These are phyloP conservation scores for Plasmodium cynomolgi DNA, from an alignment of 169 alveolate species.

Conservation along the genomic window DNA sequence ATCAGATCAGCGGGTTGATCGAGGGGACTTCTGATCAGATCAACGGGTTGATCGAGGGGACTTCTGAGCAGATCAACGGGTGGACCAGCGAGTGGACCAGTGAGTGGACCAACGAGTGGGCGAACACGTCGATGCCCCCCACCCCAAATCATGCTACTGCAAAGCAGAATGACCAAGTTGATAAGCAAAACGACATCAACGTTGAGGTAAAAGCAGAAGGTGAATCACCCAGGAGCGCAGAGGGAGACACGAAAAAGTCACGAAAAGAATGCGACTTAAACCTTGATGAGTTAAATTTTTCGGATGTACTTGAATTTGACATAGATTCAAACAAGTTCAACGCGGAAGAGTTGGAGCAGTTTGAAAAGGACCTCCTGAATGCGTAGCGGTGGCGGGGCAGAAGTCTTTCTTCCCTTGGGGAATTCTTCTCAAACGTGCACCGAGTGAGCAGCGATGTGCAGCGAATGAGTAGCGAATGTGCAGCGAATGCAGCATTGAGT, in stretches of 20 bases:
- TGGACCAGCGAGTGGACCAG: too few relatives aligned
- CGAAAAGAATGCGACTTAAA: conserved; percentile 13
- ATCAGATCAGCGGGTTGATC: too few relatives aligned
- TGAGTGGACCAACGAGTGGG: not conserved
- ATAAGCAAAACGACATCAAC: not conserved
- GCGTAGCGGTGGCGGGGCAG: not conserved
- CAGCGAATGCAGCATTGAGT: too few relatives aligned
- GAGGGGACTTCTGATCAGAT: too few relatives aligned
- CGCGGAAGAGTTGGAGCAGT: conserved; percentile 48
- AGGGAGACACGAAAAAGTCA: not conserved
- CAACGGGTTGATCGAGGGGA: too few relatives aligned
- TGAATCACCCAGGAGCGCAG: not conserved
- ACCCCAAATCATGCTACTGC: not conserved
- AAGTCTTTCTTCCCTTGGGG: not conserved
- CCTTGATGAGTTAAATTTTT: conserved; percentile 24
- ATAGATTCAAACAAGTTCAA: conserved; percentile 19
- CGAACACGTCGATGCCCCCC: not conserved
- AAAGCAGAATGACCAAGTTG: not conserved
- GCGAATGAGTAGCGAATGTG: not conserved
- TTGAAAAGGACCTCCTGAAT: conserved; percentile 60
- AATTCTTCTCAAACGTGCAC: not conserved
- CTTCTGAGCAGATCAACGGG: too few relatives aligned
- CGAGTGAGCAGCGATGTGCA: too few relatives aligned
- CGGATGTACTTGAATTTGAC: conserved; percentile 34
- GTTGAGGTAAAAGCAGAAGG: not conserved